Conservation (phyloP, 1,284 basidiomycete species). For the Cryptococcus deneoformans region DNA sequence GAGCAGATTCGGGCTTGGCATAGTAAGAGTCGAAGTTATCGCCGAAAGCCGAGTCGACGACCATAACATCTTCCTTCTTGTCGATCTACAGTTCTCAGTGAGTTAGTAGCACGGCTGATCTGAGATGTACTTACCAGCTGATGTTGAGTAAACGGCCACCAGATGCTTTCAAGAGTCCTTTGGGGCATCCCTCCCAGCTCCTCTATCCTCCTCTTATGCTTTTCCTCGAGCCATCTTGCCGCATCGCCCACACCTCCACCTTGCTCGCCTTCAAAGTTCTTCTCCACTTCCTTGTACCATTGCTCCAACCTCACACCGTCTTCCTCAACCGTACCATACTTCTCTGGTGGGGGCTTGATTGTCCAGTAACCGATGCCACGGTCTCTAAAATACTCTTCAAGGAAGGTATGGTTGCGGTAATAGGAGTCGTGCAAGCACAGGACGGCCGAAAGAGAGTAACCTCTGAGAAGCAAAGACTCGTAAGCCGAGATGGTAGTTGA, state of each 20-base stretch:
- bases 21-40: slow-evolving; percentile 78
- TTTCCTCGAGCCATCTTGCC: slow-evolving; percentile 61
- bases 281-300: slow-evolving; percentile 61
- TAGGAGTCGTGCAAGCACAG: slow-evolving; percentile 83
- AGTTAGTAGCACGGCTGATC: background rate
- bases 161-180: slow-evolving; percentile 73
- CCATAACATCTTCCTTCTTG: slow-evolving; percentile 69
- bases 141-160: slow-evolving; percentile 99
- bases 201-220: slow-evolving; percentile 63
- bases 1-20: slow-evolving; percentile 21
- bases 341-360: slow-evolving; percentile 39
- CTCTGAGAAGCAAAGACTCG: slow-evolving; percentile 84
- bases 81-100: slow-evolving; percentile 53
- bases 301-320: slow-evolving; percentile 61
- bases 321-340: slow-evolving; percentile 57
- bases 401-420: slow-evolving; percentile 82
- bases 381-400: slow-evolving; percentile 72
- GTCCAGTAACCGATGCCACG: slow-evolving; percentile 49
- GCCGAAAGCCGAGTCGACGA: slow-evolving; percentile 85
- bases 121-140: slow-evolving; percentile 46
- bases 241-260: slow-evolving; percentile 55
- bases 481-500: slow-evolving; percentile 92
- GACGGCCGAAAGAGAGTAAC: slow-evolving; percentile 85
- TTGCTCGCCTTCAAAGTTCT: slow-evolving; percentile 4
- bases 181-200: slow-evolving; percentile 74